Evolutionary conservation across 1,284 basidiomycete genomes (phyloP), one percentile per base, ranked within the genome.

Genomic region (Ceratobasidium sp.): DNA sequence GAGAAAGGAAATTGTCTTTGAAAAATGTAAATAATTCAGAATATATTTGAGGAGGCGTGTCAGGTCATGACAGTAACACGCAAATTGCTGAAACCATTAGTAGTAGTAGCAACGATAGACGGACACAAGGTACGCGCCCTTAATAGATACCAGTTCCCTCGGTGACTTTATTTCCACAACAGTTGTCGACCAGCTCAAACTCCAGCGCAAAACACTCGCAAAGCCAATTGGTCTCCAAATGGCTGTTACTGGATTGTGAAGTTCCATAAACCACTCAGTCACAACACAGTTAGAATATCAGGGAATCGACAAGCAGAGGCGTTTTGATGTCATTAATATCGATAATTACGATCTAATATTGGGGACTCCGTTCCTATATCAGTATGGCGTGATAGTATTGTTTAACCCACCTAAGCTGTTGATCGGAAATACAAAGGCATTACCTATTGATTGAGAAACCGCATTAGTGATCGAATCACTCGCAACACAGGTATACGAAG

Each of bases 161-260:
- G 82, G 80, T 1, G 84, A 85, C 77, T 84, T 85, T 67, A 82
- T 85, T 23, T 85, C 84, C 1, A 79, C 81, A 1, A 82, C 78
- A 13, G 58, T 84, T 5, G 83, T 81, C 0, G 82, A 84, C 69
- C 84, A 85, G 76, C 78, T 85, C 20, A 78, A 82, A 71, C 76
- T 84, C 79, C 0, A 80, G 67, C 8, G 61, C 45, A 17, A 80
- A 28, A 0, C 78, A 10, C 45, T 75, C 28, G 73, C 47, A 2
- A 68, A 68, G 20, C 75, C 75, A 8, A 64, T 76, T 31, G 28
- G 45, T 2, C 49, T 76, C 6, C 63, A 76, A 31, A 67, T 68
- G 65, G 75, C 75, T 11, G 75, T 68, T 3, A 53, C 54, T 5
- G 75, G 75, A 0, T 76, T 65, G 5, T 11, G 63, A 15, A 67